Base-by-base conservation (phyloP, 805 yeast species). In the Scheffersomyces spartinae region DNA sequence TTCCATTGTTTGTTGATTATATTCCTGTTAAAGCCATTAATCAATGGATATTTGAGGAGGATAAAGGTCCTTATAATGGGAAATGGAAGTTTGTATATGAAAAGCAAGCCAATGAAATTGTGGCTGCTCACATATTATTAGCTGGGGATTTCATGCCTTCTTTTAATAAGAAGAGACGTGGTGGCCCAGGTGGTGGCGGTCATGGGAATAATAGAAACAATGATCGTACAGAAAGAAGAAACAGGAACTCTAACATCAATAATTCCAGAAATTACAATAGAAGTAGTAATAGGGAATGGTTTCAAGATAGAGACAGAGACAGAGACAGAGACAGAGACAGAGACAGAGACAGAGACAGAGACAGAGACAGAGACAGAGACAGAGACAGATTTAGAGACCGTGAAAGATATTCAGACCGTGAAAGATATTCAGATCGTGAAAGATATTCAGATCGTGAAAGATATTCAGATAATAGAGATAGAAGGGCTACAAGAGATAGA, bases 21-120 rank as follows among this genome's bases (percentile, higher is more conserved):
- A 52, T 64, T 20, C 68, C 68, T 1, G 66, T 60, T 13, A 55
- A 58, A 32, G 65, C 64, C 10, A 48, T 61, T 3, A 56, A 55
- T 28, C 50, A 48, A 21, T 63, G 69, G 68, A 57, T 62, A 9
- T 64, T 49, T 34, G 65, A 62, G 37, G 71, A 63, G 31, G 58
- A 52, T 27, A 43, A 41, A 20, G 64, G 61, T 8, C 67, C 71
- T 7, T 39, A 42, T 20, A 56, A 62, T 37, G 69, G 66, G 2
- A 39, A 57, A 24, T 64, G 71, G 69, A 51, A 51, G 26, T 40
- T 64, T n/a, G 47, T 49, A 10, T 63, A 55, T 31, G 49, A 43
- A 15, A 39, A 30, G 7, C 36, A 41, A 19, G 57, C 53, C 5
- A 57, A 53, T 7, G 59, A 49, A 20, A 46, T 40, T 18, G 38